A percentile compares a stretch with the other conserved stretches of the same genome.
Conservation (phyloP, 2,329 filamentous ascomycete genomes). For the Pseudocercospora musae region DNA sequence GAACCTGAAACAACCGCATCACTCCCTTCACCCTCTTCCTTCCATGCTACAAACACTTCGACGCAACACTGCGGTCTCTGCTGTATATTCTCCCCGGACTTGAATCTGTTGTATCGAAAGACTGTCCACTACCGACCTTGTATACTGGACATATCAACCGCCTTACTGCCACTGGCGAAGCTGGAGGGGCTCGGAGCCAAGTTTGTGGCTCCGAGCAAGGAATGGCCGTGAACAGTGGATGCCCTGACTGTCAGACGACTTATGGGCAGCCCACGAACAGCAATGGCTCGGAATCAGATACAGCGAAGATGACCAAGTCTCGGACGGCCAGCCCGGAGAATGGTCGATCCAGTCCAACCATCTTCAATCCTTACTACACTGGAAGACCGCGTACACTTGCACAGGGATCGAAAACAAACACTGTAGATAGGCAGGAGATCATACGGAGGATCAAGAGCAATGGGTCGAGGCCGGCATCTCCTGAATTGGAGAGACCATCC, state of each 20-base stretch:
- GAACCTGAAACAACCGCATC: slow-evolving; percentile 17
- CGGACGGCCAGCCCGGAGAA: slow-evolving; percentile 20
- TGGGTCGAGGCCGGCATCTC: slow-evolving; percentile 29
- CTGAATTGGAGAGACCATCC: slow-evolving; percentile 23
- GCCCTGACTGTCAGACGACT: slow-evolving; percentile 18
- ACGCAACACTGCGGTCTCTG: neutral
- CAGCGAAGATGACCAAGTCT: slow-evolving; percentile 6
- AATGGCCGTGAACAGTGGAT: slow-evolving; percentile 25
- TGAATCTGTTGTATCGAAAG: neutral
- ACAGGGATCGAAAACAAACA: slow-evolving; percentile 26
- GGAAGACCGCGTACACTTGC: slow-evolving; percentile 32
- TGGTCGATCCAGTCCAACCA: slow-evolving; percentile 23
- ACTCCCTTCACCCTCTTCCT: slow-evolving; percentile 8
- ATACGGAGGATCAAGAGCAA: slow-evolving; percentile 75
- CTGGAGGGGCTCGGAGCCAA: slow-evolving; percentile 22
- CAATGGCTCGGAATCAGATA: slow-evolving; percentile 10
- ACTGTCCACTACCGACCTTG: neutral
- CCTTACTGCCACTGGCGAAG: neutral
- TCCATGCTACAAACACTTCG: neutral
- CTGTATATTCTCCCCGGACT: neutral
- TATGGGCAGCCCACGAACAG: slow-evolving; percentile 14
- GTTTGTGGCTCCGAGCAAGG: slow-evolving; percentile 24
- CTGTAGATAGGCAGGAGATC: slow-evolving; percentile 66
- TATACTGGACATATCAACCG: neutral
- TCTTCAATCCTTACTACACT: slow-evolving; percentile 39